Evolutionary conservation across 2,329 filamentous ascomycete genomes (phyloP).

Genomic region (Xylariaceae sp.): DNA sequence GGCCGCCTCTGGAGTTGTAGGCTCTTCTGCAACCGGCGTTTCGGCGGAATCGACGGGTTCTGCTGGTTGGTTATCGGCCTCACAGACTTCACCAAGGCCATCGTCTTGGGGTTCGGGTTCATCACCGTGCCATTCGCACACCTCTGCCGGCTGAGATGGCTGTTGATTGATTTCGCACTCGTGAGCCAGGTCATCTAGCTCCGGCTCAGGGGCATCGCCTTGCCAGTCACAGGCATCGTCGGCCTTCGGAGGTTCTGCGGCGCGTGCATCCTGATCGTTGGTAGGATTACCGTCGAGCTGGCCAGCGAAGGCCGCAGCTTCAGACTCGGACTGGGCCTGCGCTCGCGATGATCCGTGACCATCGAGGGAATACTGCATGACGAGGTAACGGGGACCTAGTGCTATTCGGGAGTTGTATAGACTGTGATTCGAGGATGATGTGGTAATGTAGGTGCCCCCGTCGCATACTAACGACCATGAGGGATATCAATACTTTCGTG

Average conservation of each 20-base stretch:
- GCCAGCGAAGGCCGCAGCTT: slow-evolving; percentile 8
- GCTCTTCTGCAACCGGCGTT: slow-evolving; percentile 9
- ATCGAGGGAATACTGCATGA: slow-evolving; percentile 14
- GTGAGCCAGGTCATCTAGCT: slow-evolving; percentile 27
- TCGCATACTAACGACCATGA: slow-evolving; percentile 1
- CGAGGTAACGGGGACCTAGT: not conserved
- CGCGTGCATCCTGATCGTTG: not conserved
- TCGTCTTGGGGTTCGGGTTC: slow-evolving; percentile 13
- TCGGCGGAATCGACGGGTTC: slow-evolving; percentile 1
- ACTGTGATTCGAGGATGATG: not conserved
- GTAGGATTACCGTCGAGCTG: slow-evolving; percentile 16
- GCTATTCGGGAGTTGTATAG: not conserved
- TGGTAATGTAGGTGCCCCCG: not conserved
- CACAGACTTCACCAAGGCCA: slow-evolving; percentile 5
- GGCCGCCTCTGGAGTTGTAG: not conserved
- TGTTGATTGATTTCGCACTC: slow-evolving; percentile 9
- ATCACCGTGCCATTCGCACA: slow-evolving; percentile 19
- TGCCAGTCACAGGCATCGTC: slow-evolving; percentile 25
- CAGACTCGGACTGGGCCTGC: slow-evolving; percentile 11
- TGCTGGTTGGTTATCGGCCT: not conserved
- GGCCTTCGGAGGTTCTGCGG: not conserved
- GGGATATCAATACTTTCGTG: slow-evolving; percentile 6
- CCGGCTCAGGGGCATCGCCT: slow-evolving; percentile 25
- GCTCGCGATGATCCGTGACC: slow-evolving; percentile 12
- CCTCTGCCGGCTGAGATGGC: slow-evolving; percentile 1